phyloP scores from a whole-genome alignment of 805 yeast genomes.

The Metschnikowia corniflorae region DNA sequence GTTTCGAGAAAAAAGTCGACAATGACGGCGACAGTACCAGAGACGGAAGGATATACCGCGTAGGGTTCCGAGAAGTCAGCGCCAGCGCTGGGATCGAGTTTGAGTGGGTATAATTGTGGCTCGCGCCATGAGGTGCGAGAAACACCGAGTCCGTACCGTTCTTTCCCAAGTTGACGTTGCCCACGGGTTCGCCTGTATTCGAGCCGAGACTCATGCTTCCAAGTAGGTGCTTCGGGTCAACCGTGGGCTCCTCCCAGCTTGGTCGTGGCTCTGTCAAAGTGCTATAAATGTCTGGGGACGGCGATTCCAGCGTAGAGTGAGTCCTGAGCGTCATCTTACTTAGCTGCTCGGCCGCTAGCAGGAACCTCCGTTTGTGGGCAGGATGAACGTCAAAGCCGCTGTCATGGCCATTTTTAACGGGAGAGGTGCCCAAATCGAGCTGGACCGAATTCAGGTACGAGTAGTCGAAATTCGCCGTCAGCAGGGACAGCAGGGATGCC shows the following conservation, averaged over 20 bases:
- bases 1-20: slow-evolving; percentile 13
- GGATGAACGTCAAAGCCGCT: slow-evolving; percentile 7
- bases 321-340: slow-evolving; percentile 22
- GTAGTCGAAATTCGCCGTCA: slow-evolving; percentile 8
- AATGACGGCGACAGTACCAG: slow-evolving; percentile 16
- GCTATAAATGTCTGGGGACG: slow-evolving; percentile 14
- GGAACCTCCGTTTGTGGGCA: slow-evolving; percentile 15
- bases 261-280: slow-evolving; percentile 1
- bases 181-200: too few relatives aligned
- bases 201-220: slow-evolving; percentile 6
- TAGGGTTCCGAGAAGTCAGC: neutral
- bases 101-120: neutral
- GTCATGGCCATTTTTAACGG: slow-evolving; percentile 7
- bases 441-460: neutral
- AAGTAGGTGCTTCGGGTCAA: slow-evolving; percentile 31
- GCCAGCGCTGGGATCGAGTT: neutral
- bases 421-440: slow-evolving; percentile 6
- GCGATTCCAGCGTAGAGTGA: slow-evolving; percentile 15
- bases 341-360: slow-evolving; percentile 24
- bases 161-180: neutral
- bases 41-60: slow-evolving; percentile 15
- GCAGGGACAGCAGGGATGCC: slow-evolving; percentile 11
- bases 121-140: neutral
- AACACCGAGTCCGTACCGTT: neutral
- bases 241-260: slow-evolving; percentile 23